Evolutionary conservation across 2,329 filamentous ascomycete genomes (phyloP).

Genomic region (Ophiostoma angusticollis): DNA sequence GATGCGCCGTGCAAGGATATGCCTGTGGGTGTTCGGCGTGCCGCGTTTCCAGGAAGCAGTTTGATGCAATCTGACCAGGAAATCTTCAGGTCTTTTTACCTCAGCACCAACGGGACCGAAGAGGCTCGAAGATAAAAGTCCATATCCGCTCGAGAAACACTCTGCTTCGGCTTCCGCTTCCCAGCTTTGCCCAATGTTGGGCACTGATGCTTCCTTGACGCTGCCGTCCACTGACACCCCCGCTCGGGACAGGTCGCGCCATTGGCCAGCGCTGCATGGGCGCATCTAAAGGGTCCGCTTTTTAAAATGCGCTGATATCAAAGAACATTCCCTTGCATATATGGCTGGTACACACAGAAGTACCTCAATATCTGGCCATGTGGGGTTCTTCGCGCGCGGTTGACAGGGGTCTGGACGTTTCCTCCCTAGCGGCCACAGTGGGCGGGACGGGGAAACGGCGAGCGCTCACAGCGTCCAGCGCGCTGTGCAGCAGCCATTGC

Average conservation of each 20-base stretch:
- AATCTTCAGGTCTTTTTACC: no score
- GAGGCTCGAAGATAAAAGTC: no score
- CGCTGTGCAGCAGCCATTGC: background rate
- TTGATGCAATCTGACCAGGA: no score
- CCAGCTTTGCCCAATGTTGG: no score
- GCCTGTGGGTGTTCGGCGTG: no score
- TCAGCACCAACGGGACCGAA: no score
- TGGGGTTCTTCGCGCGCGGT: background rate
- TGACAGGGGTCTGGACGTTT: slow-evolving; percentile 2
- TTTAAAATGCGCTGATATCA: slow-evolving; percentile 7
- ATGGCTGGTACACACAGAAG: background rate
- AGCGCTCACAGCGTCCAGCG: background rate
- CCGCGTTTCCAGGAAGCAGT: no score
- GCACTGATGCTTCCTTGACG: no score
- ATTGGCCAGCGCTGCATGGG: background rate
- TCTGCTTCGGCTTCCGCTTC: no score
- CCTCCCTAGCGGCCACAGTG: background rate
- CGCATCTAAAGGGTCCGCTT: slow-evolving; percentile 5
- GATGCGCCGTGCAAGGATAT: no score
- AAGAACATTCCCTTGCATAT: background rate
- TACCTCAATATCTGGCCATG: background rate
- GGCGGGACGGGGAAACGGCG: background rate
- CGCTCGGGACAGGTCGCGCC: background rate
- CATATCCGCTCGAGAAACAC: no score
- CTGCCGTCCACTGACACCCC: slow-evolving; percentile 3